These are phyloP conservation scores for Suhomyces ambrosiae DNA, from an alignment of 1,139 yeast species.

Conservation along the genomic window DNA sequence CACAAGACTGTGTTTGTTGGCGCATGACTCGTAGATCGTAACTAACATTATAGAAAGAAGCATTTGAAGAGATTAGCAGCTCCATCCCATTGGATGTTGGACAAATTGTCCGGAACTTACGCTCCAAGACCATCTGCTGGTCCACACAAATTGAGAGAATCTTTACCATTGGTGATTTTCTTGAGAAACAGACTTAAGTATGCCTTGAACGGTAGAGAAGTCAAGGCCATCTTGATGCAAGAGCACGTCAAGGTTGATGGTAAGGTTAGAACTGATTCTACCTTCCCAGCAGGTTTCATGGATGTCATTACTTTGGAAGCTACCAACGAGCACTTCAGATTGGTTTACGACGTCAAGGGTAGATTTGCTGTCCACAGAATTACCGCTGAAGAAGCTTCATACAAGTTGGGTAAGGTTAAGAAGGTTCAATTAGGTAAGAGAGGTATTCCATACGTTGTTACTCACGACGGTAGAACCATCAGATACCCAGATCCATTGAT, in stretches of 20 bases:
- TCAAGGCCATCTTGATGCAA: conserved; percentile 98
- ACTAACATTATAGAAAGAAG: conserved; percentile 65
- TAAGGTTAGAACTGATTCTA: conserved; percentile 98
- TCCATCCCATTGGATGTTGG: conserved; percentile 99
- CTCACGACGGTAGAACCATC: conserved; percentile 99
- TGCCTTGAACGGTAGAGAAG: conserved; percentile 99
- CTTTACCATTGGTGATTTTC: conserved; percentile 96
- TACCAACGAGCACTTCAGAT: conserved; percentile 99
- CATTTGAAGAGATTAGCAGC: conserved; percentile 98
- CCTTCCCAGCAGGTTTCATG: conserved; percentile 99
- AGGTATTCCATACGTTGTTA: conserved; percentile 96
- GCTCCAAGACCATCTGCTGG: conserved; percentile 99
- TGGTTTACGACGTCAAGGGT: conserved; percentile 97
- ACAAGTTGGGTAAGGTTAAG: conserved; percentile 97
- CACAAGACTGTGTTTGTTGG: conserved; percentile 9
- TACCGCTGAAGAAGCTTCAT: conserved; percentile 96
- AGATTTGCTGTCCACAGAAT: conserved; percentile 99
- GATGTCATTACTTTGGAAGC: conserved; percentile 96
- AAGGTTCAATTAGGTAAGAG: conserved; percentile 97
- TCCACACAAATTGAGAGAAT: conserved; percentile 99
- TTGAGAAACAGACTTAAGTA: conserved; percentile 99
- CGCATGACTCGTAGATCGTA: conserved; percentile 9
- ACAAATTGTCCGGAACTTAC: conserved; percentile 98
- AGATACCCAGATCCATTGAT: conserved; percentile 98
- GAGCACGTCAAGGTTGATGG: conserved; percentile 99